phyloP scores from a whole-genome alignment of 306 rosid species.

The Vigna hirtella region DNA sequence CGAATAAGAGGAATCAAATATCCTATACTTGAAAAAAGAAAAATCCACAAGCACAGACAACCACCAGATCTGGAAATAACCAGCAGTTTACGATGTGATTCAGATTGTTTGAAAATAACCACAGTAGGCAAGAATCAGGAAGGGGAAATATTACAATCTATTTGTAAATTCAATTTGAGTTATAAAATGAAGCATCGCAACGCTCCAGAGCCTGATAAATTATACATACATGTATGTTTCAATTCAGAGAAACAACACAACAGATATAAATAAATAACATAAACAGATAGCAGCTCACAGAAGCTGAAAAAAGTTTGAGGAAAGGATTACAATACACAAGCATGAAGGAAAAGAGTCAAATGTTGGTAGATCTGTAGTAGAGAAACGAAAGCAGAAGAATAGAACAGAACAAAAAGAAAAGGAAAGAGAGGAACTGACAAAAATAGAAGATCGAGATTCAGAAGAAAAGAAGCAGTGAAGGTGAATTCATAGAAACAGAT shows the following conservation, averaged over 20 bases:
- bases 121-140: not conserved
- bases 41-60: constrained; percentile 20
- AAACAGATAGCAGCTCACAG: not conserved
- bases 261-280: not conserved
- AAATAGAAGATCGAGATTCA: constrained; percentile 22
- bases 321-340: not conserved
- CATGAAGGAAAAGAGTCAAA: constrained; percentile 18
- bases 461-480: not conserved
- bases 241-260: not conserved
- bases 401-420: not conserved
- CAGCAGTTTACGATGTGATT: not conserved
- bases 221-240: not conserved
- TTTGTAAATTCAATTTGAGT: constrained; percentile 10
- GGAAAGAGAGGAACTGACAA: constrained; percentile 36
- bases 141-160: not conserved
- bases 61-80: constrained; percentile 44
- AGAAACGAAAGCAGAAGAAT: not conserved
- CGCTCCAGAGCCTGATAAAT: not conserved
- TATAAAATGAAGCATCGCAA: not conserved
- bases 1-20: not conserved
- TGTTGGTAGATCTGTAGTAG: constrained; percentile 47
- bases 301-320: not conserved
- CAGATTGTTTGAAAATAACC: not conserved
- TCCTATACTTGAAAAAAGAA: not conserved
- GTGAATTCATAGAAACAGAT: not conserved